Evolutionary conservation across 805 yeast species (phyloP).

Genomic region (Debaryomyces prosopidis): DNA sequence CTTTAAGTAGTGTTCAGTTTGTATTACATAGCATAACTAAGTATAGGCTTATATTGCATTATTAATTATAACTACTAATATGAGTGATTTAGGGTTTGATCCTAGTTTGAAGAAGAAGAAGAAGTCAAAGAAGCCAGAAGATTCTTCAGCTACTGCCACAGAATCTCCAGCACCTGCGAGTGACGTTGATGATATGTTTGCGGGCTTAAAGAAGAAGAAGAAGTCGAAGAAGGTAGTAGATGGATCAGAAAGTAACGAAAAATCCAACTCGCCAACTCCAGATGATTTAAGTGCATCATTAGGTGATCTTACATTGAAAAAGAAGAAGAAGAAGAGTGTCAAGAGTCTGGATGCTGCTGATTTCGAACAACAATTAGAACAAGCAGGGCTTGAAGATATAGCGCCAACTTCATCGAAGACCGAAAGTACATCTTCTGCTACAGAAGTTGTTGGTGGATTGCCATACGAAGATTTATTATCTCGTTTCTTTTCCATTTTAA

Average conservation of each 20-base stretch:
- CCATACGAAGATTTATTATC: constrained; percentile 76
- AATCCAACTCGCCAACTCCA: constrained; percentile 20
- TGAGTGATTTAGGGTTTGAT: constrained; percentile 67
- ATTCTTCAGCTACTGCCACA: constrained; percentile 18
- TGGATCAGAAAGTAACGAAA: constrained; percentile 20
- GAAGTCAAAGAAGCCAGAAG: constrained; percentile 55
- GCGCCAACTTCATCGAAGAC: constrained; percentile 27
- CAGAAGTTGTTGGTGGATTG: constrained; percentile 49
- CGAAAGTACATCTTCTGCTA: constrained; percentile 16
- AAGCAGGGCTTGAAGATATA: constrained; percentile 77
- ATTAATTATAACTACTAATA: constrained; percentile 12
- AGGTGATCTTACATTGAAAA: constrained; percentile 51
- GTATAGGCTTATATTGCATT: constrained; percentile 1
- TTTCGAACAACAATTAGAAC: constrained; percentile 84
- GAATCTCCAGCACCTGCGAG: constrained; percentile 31
- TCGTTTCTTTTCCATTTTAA: constrained; percentile 83
- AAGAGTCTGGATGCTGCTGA: constrained; percentile 64
- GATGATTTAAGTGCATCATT: constrained; percentile 38
- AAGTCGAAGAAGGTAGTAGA: constrained; percentile 55
- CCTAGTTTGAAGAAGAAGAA: constrained; percentile 77
- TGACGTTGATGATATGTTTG: constrained; percentile 58
- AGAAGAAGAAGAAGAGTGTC: constrained; percentile 78
- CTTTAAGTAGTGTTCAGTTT: background rate
- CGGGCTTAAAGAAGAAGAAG: constrained; percentile 76
- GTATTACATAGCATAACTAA: background rate